Percentiles rank a stretch among this genome's conserved stretches.
Evolutionary conservation across 2,329 filamentous ascomycete genomes (phyloP).

Genomic region (Graphilbum ipis-grandicollis): DNA sequence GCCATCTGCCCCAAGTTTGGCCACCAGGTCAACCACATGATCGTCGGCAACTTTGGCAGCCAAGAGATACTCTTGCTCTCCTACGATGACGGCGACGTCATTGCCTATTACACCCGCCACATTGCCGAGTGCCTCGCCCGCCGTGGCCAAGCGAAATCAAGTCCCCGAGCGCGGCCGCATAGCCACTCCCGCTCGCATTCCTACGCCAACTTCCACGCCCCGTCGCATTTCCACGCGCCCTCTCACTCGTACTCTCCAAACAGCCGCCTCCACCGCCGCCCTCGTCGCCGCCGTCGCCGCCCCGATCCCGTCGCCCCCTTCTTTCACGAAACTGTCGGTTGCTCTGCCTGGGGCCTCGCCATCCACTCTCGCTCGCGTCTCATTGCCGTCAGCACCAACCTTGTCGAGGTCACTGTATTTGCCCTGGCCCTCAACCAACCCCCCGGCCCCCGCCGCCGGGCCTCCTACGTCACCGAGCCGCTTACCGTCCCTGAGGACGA

Average conservation of each 20-base stretch:
- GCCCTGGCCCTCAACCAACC: slow-evolving; percentile 20
- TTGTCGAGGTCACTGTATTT: slow-evolving; percentile 34
- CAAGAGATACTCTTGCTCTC: slow-evolving; percentile 51
- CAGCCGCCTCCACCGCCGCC: no score
- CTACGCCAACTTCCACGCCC: no score
- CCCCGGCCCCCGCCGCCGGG: neutral
- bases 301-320: slow-evolving; percentile 27
- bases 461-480: slow-evolving; percentile 7
- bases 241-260: no score
- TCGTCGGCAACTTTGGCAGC: slow-evolving; percentile 50
- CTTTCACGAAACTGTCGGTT: slow-evolving; percentile 58
- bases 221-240: no score
- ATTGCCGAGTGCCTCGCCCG: slow-evolving; percentile 25
- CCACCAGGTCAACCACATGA: slow-evolving; percentile 52
- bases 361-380: slow-evolving; percentile 67
- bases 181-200: no score
- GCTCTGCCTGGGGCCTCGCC: slow-evolving; percentile 77
- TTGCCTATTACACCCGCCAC: slow-evolving; percentile 47
- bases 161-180: no score
- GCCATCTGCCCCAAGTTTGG: slow-evolving; percentile 31
- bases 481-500: slow-evolving; percentile 2
- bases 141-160: no score
- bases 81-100: slow-evolving; percentile 61
- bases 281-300: neutral
- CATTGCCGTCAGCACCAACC: slow-evolving; percentile 75